A percentile compares a stretch with the other conserved stretches of the same genome.
phyloP scores from a whole-genome alignment of 2,329 filamentous ascomycete species.

The Emergomyces orientalis region DNA sequence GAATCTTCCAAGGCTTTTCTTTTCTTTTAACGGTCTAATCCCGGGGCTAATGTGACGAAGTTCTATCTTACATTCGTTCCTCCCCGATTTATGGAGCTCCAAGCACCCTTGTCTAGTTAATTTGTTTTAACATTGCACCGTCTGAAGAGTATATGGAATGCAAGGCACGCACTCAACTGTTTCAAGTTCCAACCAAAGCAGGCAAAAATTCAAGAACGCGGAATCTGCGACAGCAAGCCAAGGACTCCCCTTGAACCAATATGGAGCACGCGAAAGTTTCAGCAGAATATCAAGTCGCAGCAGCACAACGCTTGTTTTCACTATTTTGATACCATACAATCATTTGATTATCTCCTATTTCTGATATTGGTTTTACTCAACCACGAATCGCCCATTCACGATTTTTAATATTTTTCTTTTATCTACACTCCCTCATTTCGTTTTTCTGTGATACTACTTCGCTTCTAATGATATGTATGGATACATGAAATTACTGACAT shows the following conservation, averaged over 20 bases:
- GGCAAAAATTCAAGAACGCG: not conserved
- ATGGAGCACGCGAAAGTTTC: not conserved
- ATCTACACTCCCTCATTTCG: not conserved
- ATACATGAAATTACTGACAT: conserved; percentile 13
- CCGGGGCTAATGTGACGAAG: not conserved
- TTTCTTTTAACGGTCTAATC: not conserved
- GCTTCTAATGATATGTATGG: conserved; percentile 15
- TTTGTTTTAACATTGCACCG: not conserved
- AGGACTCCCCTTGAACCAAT: not conserved
- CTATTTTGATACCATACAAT: conserved; percentile 1
- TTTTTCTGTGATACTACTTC: conserved; percentile 9
- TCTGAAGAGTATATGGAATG: not conserved
- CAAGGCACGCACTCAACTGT: not conserved
- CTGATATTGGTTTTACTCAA: not conserved
- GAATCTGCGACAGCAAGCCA: not conserved
- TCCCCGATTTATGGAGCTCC: not conserved
- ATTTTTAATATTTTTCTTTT: not conserved
- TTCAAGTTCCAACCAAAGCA: not conserved
- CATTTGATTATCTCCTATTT: not conserved
- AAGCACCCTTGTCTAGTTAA: not conserved
- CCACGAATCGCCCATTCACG: not conserved
- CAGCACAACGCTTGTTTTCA: not conserved
- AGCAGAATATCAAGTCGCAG: not conserved
- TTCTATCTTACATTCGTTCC: not conserved
- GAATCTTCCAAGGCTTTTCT: not conserved